phyloP scores from a whole-genome alignment of 1,139 yeast species.

The Blastobotrys malaysiensis region DNA sequence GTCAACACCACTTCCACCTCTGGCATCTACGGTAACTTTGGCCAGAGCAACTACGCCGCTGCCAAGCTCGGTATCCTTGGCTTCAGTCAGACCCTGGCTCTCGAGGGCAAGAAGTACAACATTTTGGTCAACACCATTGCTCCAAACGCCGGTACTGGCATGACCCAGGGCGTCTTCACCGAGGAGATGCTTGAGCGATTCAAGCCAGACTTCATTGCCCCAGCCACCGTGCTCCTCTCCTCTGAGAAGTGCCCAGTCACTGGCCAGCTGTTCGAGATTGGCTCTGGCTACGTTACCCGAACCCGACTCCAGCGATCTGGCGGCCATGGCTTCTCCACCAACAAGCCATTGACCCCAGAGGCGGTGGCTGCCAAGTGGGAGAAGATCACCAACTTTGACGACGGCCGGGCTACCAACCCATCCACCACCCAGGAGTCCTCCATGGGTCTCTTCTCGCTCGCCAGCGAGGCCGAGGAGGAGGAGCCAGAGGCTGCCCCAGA shows the following conservation, averaged over 20 bases:
- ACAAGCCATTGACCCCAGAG: constrained; percentile 56
- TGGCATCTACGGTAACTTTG: constrained; percentile 95
- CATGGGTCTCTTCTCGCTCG: constrained; percentile 36
- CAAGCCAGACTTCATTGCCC: constrained; percentile 89
- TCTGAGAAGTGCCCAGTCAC: constrained; percentile 65
- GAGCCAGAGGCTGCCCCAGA: constrained; percentile 42
- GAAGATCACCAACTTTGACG: constrained; percentile 59
- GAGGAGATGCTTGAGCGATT: constrained; percentile 75
- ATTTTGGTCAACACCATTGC: constrained; percentile 82
- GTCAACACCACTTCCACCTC: constrained; percentile 92
- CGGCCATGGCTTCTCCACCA: constrained; percentile 63
- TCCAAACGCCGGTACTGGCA: constrained; percentile 96
- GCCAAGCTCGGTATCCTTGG: constrained; percentile 85
- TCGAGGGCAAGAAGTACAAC: constrained; percentile 79
- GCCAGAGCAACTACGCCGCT: constrained; percentile 93
- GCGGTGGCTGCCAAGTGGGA: constrained; percentile 62
- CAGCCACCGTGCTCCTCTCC: constrained; percentile 72
- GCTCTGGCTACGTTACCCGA: constrained; percentile 93
- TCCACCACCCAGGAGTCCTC: constrained; percentile 69
- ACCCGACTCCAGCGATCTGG: constrained; percentile 94
- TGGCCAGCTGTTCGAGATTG: constrained; percentile 67
- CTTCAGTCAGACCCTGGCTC: constrained; percentile 75
- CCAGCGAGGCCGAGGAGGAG: constrained; percentile 34
- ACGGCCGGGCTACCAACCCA: constrained; percentile 52
- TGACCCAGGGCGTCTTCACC: constrained; percentile 84